A percentile compares a stretch with the other conserved stretches of the same genome.
Evolutionary conservation across 768 basidiomycete genomes (phyloP).

Genomic region (Rhodosporidiobolus sp.): DNA sequence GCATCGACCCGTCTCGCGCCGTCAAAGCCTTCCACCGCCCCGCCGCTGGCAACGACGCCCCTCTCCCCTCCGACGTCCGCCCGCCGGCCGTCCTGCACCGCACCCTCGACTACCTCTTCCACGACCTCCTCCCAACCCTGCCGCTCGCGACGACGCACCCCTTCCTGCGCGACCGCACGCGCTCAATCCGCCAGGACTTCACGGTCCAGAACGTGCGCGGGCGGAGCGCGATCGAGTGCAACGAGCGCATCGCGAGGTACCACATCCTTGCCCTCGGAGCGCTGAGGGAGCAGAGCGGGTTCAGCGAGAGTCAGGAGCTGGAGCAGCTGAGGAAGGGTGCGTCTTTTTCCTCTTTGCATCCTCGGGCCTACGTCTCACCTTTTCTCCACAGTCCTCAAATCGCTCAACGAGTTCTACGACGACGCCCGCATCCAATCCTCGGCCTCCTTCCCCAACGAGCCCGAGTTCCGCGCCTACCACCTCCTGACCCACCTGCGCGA

Average conservation of each 20-base stretch:
- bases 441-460: conserved; percentile 68
- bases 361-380: conserved; percentile 1
- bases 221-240: conserved; percentile 74
- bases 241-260: conserved; percentile 89
- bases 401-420: conserved; percentile 87
- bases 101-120: conserved; percentile 90
- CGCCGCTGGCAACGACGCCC: conserved; percentile 77
- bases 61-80: conserved; percentile 81
- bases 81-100: conserved; percentile 81
- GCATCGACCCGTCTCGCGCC: conserved; percentile 78
- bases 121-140: conserved; percentile 63
- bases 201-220: conserved; percentile 85
- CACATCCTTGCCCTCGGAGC: conserved; percentile 78
- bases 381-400: conserved; percentile 67
- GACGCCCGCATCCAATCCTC: conserved; percentile 62
- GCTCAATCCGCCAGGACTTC: conserved; percentile 87
- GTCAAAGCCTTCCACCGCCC: conserved; percentile 95
- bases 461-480: conserved; percentile 95
- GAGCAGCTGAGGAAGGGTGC: conserved; percentile 88
- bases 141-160: conserved; percentile 67
- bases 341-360: conserved; percentile 46
- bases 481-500: conserved; percentile 86
- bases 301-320: conserved; percentile 67
- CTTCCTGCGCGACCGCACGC: conserved; percentile 88
- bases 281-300: conserved; percentile 58